Evolutionary conservation across 1,139 yeast genomes (phyloP).

Genomic region (Zygoascus hellenicus): DNA sequence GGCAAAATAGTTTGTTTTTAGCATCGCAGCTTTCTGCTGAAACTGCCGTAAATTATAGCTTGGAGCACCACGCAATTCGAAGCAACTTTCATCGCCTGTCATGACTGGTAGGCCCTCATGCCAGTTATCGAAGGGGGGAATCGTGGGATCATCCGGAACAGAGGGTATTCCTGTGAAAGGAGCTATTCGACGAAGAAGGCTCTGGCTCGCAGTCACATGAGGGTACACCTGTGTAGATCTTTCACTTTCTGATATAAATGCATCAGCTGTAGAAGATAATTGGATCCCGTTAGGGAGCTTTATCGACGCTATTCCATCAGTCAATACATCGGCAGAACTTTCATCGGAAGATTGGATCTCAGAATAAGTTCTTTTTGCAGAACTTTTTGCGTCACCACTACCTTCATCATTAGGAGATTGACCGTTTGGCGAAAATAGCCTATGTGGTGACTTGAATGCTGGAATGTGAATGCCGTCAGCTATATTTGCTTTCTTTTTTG

Average conservation of each 20-base stretch:
- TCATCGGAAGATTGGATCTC: conserved; percentile 2
- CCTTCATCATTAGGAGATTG: conserved; percentile 7
- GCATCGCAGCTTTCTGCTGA: conserved; percentile 49
- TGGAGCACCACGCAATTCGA: conserved; percentile 57
- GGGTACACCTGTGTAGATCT: conserved; percentile 12
- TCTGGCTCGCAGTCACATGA: conserved; percentile 15
- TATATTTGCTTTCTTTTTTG: conserved; percentile 16
- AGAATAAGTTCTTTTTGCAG: conserved; percentile 7
- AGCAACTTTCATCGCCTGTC: conserved; percentile 15
- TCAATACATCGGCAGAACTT: neutral
- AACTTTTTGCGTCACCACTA: conserved; percentile 11
- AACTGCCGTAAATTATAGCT: conserved; percentile 59
- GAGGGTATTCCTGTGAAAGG: conserved; percentile 17
- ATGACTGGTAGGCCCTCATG: conserved; percentile 18
- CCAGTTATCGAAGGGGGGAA: conserved; percentile 24
- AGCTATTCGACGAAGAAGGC: conserved; percentile 14
- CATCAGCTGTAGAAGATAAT: conserved; percentile 3
- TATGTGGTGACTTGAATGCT: conserved; percentile 2
- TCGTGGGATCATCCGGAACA: conserved; percentile 19
- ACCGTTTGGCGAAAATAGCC: neutral
- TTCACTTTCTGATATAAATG: conserved; percentile 7
- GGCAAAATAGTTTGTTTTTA: conserved; percentile 36
- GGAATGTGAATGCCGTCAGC: conserved; percentile 13
- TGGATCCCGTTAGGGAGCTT: conserved; percentile 3
- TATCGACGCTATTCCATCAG: conserved; percentile 8